phyloP scores from a whole-genome alignment of 495 filamentous ascomycete genomes.

The Venustampulla echinocandica region DNA sequence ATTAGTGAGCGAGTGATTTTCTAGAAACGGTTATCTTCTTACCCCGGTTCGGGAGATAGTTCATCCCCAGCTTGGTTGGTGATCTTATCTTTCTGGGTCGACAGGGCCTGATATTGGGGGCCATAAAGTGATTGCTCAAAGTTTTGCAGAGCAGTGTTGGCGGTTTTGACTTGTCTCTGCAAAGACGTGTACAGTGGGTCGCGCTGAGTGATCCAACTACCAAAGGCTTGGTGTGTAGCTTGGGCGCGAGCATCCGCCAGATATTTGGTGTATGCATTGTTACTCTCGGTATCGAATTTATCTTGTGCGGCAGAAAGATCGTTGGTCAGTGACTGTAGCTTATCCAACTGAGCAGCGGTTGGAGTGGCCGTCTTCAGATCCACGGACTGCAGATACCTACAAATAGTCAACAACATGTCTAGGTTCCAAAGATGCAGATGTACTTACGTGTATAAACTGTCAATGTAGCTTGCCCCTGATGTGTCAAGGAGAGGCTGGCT shows the following conservation, averaged over 20 bases:
- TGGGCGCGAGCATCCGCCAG: not conserved
- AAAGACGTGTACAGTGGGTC: not conserved
- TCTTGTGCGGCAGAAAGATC: not conserved
- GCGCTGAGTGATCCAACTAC: not conserved
- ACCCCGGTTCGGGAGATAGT: not conserved
- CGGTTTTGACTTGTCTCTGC: not conserved
- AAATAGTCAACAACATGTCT: not conserved
- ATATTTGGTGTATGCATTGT: not conserved
- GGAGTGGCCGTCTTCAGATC: not conserved
- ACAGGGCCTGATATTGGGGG: not conserved
- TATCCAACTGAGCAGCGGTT: not conserved
- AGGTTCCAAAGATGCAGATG: not conserved
- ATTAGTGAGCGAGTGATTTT: not conserved
- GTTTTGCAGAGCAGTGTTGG: not conserved
- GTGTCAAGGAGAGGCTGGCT: not conserved
- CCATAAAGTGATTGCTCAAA: not conserved
- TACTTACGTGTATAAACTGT: conserved; percentile 1
- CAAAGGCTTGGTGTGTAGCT: not conserved
- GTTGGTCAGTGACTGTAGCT: not conserved
- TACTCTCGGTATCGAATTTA: not conserved
- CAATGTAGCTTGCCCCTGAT: not conserved
- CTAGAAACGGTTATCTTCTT: not conserved
- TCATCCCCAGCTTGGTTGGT: not conserved
- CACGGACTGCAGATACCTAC: not conserved
- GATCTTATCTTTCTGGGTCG: conserved; percentile 3